Evolutionary conservation across 2,329 filamentous ascomycete species (phyloP).

Genomic region (Chaetomium globosum): DNA sequence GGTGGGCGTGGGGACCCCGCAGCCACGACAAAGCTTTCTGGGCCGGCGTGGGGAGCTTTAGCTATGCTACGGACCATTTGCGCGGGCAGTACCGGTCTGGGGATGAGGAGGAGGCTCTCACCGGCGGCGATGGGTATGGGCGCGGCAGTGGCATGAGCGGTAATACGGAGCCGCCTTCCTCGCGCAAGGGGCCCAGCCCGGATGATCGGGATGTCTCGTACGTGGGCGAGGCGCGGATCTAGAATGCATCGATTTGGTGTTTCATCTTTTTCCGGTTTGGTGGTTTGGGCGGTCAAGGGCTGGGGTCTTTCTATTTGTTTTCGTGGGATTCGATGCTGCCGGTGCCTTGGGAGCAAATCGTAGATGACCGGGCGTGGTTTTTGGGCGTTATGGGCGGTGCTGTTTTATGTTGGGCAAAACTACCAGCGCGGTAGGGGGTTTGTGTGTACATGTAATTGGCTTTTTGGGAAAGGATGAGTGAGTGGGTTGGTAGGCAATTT

Average conservation of each 20-base stretch:
- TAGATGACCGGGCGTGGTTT: constrained; percentile 11
- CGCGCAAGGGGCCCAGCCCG: constrained; percentile 21
- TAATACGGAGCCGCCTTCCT: not conserved
- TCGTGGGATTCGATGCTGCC: not conserved
- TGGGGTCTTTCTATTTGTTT: not conserved
- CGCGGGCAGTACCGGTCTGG: constrained; percentile 34
- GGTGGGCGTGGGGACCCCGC: constrained; percentile 87
- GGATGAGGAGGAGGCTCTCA: constrained; percentile 41
- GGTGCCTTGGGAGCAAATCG: not conserved
- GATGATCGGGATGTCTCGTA: constrained; percentile 26
- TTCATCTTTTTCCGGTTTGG: not conserved
- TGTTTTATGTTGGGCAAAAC: constrained; percentile 17
- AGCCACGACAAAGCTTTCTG: constrained; percentile 74
- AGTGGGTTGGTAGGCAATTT: not conserved
- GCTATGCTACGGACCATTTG: constrained; percentile 54
- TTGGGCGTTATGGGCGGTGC: constrained; percentile 23
- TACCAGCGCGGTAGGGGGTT: not conserved
- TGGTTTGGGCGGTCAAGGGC: constrained; percentile 9
- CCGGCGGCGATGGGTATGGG: constrained; percentile 19
- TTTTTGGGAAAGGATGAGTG: not conserved
- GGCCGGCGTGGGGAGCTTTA: constrained; percentile 67
- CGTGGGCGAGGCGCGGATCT: constrained; percentile 19
- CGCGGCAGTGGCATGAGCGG: constrained; percentile 26
- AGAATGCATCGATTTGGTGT: not conserved
- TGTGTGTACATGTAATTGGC: constrained; percentile 1